Percentiles rank a stretch among this genome's conserved stretches.
Conservation (phyloP, 1,139 yeast genomes). For the Yamadazyma diospyri region DNA sequence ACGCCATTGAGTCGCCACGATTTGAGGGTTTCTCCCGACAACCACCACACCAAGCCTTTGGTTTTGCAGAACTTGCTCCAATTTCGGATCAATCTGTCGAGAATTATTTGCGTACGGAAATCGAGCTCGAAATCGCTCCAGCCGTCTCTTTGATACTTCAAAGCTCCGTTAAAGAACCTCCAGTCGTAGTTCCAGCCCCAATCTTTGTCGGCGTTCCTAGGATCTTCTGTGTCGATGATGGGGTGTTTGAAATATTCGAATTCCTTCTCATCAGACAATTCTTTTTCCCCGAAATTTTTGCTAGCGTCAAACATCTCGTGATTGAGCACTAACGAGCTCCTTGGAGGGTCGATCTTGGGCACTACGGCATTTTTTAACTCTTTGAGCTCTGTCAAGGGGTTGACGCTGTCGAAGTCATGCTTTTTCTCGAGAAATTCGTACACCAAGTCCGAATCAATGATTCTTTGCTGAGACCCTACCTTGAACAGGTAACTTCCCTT, state of each 20-base stretch:
- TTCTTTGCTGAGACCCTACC: constrained; percentile 22
- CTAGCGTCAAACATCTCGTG: neutral
- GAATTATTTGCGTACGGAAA: constrained; percentile 23
- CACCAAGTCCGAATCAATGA: constrained; percentile 22
- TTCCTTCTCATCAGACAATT: constrained; percentile 19
- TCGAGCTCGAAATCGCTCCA: constrained; percentile 26
- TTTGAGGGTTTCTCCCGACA: constrained; percentile 27
- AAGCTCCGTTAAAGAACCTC: constrained; percentile 37
- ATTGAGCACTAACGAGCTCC: too few species aligned
- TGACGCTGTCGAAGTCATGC: constrained; percentile 17
- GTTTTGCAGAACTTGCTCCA: constrained; percentile 31
- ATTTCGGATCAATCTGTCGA: constrained; percentile 26
- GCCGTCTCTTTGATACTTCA: constrained; percentile 23
- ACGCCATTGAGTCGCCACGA: constrained; percentile 46
- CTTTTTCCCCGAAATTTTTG: constrained; percentile 8
- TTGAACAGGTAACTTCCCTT: constrained; percentile 30
- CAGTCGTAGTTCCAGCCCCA: constrained; percentile 41
- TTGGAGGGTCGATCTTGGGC: constrained; percentile 17
- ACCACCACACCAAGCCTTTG: constrained; percentile 30
- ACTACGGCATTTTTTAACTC: constrained; percentile 16
- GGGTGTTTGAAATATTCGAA: constrained; percentile 32
- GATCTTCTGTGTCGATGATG: constrained; percentile 21
- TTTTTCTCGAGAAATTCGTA: constrained; percentile 17
- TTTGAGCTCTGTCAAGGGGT: constrained; percentile 20
- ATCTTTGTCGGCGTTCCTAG: constrained; percentile 24